Evolutionary conservation across 2,329 filamentous ascomycete species (phyloP), one percentile per base, ranked within the genome.

Genomic region (Rhytidhysteron rufulum): DNA sequence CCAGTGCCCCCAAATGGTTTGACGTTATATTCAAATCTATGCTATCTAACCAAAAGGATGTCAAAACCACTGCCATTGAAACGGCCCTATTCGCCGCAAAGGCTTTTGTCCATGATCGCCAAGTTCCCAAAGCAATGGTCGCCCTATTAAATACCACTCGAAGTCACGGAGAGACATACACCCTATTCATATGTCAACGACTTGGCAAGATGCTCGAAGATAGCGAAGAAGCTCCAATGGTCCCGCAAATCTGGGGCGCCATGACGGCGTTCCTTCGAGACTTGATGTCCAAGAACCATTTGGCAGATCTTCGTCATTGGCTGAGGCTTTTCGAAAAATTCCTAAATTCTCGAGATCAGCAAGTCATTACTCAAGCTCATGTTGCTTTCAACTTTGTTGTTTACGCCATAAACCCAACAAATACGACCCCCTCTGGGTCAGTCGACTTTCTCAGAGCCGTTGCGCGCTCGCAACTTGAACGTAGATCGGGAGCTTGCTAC

Each of bases 211-310:
- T 93, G 82, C 73, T 84, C 49, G 55, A 69, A 4, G 67, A 69
- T 19, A 77, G 81, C 47, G 77, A 81, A 10, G 76, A 79, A 17
- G 79, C 78, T 8, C 63, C 74, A 0, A 73, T 80, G 29, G 89
- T 95, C 1, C 90, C 93, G 5, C 86, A 89, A 49, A 87, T 97
- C 17, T 97, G 91, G 91, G 85, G 86, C 43, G 79, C 88, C 25
- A 72, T 95, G 2, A 80, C 91, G 5, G 74, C 95, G 2, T 80
- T 95, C 40, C 71, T 96, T 34, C 81, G 85, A 39, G 72, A 66
- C 45, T 65, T 81, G 62, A 49, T 73, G 71, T 56, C 80, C 70
- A 49, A 82, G 60, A 68, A 78, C 19, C 63, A 70, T 27, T 97
- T 91, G 86, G 74, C 83, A 22, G 79, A 85, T 55, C 81, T 88